A percentile compares a stretch with the other conserved stretches of the same genome.
Conservation (phyloP, 352 stramenopile genomes). For the Phytophthora europaea region DNA sequence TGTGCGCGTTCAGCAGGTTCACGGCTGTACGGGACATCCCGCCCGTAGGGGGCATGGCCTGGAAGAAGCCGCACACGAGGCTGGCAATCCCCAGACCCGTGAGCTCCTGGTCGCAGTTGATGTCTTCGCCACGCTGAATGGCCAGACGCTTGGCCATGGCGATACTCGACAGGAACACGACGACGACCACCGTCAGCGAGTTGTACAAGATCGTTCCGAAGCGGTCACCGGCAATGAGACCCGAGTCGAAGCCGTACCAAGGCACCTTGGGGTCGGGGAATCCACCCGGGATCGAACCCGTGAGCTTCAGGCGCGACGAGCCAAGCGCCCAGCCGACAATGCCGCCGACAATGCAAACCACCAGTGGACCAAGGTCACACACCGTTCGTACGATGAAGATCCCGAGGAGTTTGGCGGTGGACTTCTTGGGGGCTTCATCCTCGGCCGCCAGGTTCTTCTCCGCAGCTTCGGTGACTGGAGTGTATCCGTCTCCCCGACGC, state of each 20-base stretch:
- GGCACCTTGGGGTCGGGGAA: conserved; percentile 58
- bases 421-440: conserved; percentile 7
- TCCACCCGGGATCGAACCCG: conserved; percentile 72
- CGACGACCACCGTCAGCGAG: conserved; percentile 76
- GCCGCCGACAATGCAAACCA: conserved; percentile 80
- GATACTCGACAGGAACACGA: conserved; percentile 92
- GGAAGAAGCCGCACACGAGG: conserved; percentile 86
- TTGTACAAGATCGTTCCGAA: conserved; percentile 65
- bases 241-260: conserved; percentile 66
- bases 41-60: conserved; percentile 87
- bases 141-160: conserved; percentile 90
- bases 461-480: conserved; percentile 2
- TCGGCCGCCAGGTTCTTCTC: conserved; percentile 11
- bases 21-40: conserved; percentile 92
- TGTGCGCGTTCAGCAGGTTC: conserved; percentile 88
- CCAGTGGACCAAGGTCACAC: conserved; percentile 72
- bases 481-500: conserved; percentile 10
- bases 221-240: conserved; percentile 49
- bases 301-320: conserved; percentile 71
- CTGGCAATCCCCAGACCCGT: conserved; percentile 88
- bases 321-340: conserved; percentile 57
- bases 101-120: conserved; percentile 86
- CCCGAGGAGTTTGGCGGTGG: conserved; percentile 17
- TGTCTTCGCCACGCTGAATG: conserved; percentile 72
- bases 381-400: conserved; percentile 56